These are phyloP conservation scores for Vitis rotundifolia DNA, from an alignment of 164 flowering plant genomes.

Conservation along the genomic window DNA sequence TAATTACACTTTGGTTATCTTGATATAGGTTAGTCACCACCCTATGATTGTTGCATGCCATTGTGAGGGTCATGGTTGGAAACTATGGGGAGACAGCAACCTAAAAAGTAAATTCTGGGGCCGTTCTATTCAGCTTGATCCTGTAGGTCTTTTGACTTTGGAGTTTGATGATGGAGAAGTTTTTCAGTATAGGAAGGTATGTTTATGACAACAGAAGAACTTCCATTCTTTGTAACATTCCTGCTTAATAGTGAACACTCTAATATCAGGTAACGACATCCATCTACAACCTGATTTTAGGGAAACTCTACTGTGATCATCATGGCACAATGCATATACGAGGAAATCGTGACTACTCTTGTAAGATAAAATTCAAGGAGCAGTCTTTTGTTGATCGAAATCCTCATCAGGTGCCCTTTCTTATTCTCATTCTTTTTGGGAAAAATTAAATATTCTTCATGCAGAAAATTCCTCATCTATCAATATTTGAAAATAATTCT, in stretches of 20 bases:
- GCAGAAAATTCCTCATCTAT: neutral
- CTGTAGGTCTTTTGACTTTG: constrained; percentile 53
- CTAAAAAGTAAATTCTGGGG: constrained; percentile 66
- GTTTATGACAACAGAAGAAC: neutral
- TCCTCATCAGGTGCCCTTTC: constrained; percentile 54
- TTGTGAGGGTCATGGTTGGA: constrained; percentile 66
- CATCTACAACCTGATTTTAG: constrained; percentile 61
- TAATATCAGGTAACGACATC: constrained; percentile 53
- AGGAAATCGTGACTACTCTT: constrained; percentile 49
- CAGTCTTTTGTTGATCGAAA: constrained; percentile 60
- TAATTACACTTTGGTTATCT: neutral
- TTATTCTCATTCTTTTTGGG: neutral
- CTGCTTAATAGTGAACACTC: constrained; percentile 9
- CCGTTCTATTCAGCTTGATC: constrained; percentile 67
- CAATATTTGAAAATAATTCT: too few relatives aligned
- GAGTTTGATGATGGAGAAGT: constrained; percentile 65
- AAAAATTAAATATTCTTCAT: neutral
- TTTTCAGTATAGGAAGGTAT: constrained; percentile 62
- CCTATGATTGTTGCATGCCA: constrained; percentile 53
- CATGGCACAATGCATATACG: constrained; percentile 60
- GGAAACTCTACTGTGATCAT: constrained; percentile 61
- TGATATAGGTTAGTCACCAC: constrained; percentile 40
- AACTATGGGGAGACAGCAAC: constrained; percentile 61
- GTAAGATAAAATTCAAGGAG: constrained; percentile 62
- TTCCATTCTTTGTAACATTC: constrained; percentile 1